phyloP scores from a whole-genome alignment of 129 eudicot species.

The Artemisia annua region DNA sequence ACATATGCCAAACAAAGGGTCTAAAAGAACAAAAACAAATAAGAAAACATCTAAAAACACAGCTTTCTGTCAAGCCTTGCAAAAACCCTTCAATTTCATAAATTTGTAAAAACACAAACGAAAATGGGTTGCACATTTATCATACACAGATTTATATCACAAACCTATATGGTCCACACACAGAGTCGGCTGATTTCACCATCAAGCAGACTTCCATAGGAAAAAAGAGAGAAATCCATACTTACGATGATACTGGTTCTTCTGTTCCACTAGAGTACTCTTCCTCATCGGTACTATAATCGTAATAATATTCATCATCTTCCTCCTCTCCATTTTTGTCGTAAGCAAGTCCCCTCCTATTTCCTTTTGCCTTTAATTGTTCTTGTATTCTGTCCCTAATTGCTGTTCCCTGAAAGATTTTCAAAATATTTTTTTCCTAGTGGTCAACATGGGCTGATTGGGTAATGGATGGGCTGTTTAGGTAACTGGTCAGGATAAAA shows the following conservation, averaged over 20 bases:
- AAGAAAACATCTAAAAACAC: constrained; percentile 1
- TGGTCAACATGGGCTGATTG: background rate
- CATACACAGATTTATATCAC: constrained; percentile 31
- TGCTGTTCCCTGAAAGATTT: constrained; percentile 69
- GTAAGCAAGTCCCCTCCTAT: constrained; percentile 29
- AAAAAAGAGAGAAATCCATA: background rate
- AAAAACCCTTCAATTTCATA: constrained; percentile 14
- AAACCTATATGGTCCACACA: constrained; percentile 31
- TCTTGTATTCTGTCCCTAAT: constrained; percentile 87
- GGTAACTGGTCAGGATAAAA: background rate
- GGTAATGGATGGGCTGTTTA: background rate
- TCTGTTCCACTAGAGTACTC: constrained; percentile 48
- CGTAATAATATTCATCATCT: constrained; percentile 49
- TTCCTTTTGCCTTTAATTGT: constrained; percentile 51
- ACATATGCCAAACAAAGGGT: background rate
- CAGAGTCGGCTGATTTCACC: background rate
- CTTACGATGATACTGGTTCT: constrained; percentile 18
- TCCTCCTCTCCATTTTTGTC: constrained; percentile 36
- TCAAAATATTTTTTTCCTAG: background rate
- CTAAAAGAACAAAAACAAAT: background rate
- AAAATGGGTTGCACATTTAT: constrained; percentile 17
- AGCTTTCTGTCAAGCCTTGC: background rate
- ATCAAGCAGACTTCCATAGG: constrained; percentile 1
- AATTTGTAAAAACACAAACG: constrained; percentile 10
- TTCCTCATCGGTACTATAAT: constrained; percentile 54